These are phyloP conservation scores for Aschersonia sp. DNA, from an alignment of 2,329 filamentous ascomycete genomes.

Conservation along the genomic window DNA sequence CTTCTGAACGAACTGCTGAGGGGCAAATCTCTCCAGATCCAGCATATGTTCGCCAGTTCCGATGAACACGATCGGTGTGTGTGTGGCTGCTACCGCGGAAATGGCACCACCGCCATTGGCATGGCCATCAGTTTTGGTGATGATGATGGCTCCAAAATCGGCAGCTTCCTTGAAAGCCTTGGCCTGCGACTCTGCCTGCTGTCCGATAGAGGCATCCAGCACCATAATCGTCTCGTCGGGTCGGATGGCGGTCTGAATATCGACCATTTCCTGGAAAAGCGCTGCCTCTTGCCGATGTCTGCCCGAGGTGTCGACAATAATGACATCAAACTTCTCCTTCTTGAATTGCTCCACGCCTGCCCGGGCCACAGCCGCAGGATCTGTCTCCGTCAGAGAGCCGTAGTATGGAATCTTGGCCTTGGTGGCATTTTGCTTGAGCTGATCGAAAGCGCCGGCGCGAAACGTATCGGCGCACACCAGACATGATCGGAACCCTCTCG, in stretches of 20 bases:
- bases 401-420: slow-evolving; percentile 99
- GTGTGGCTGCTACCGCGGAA: slow-evolving; percentile 88
- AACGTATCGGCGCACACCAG: slow-evolving; percentile 97
- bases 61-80: slow-evolving; percentile 94
- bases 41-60: slow-evolving; percentile 96
- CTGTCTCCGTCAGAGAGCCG: slow-evolving; percentile 88
- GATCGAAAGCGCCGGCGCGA: slow-evolving; percentile 94
- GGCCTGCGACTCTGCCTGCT: slow-evolving; percentile 86
- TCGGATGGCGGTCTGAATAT: slow-evolving; percentile 80
- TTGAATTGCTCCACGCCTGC: slow-evolving; percentile 98
- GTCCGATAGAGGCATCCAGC: slow-evolving; percentile 88
- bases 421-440: slow-evolving; percentile 96
- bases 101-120: slow-evolving; percentile 94
- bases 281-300: slow-evolving; percentile 90
- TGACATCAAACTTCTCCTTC: slow-evolving; percentile 95
- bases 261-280: slow-evolving; percentile 92
- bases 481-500: slow-evolving; percentile 80
- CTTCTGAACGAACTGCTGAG: slow-evolving; percentile 86
- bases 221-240: slow-evolving; percentile 99
- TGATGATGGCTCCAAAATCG: slow-evolving; percentile 95
- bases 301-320: slow-evolving; percentile 95
- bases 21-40: slow-evolving; percentile 83
- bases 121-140: slow-evolving; percentile 95
- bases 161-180: slow-evolving; percentile 95
- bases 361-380: slow-evolving; percentile 83